These are phyloP conservation scores for Filosporella fistucella DNA, from an alignment of 495 filamentous ascomycete genomes.

Conservation along the genomic window DNA sequence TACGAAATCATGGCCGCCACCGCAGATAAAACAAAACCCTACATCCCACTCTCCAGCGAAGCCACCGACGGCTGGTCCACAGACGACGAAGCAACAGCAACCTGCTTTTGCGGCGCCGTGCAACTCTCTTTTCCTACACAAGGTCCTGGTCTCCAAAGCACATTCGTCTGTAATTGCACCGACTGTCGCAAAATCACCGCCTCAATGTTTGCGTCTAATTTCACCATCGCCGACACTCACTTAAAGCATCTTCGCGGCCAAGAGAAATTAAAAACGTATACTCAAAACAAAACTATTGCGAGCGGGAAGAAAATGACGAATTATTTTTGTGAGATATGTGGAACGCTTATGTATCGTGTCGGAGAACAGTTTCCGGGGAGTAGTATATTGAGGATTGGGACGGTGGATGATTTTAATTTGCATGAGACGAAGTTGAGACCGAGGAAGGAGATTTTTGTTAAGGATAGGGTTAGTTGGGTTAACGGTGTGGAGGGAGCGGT, in stretches of 20 bases:
- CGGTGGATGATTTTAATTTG: constrained; percentile 48
- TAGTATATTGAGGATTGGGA: constrained; percentile 46
- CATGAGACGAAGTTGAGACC: constrained; percentile 47
- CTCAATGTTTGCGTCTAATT: constrained; percentile 55
- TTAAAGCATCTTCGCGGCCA: constrained; percentile 42
- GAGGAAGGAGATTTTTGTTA: constrained; percentile 36
- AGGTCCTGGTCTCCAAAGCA: constrained; percentile 38
- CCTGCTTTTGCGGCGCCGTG: constrained; percentile 51
- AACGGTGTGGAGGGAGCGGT: constrained; percentile 1
- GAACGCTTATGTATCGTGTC: constrained; percentile 48
- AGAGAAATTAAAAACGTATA: constrained; percentile 35
- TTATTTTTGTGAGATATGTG: constrained; percentile 49
- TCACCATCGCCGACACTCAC: constrained; percentile 37
- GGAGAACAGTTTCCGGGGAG: constrained; percentile 27
- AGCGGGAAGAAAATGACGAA: constrained; percentile 47
- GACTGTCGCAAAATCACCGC: constrained; percentile 57
- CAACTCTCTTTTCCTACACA: constrained; percentile 43
- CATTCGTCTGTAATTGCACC: constrained; percentile 52
- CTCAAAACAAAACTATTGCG: constrained; percentile 34
- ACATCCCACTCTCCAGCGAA: constrained; percentile 8
- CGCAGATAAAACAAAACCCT: constrained; percentile 25
- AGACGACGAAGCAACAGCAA: constrained; percentile 46
- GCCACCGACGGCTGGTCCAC: constrained; percentile 33
- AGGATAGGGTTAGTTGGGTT: constrained; percentile 41
- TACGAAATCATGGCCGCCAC: constrained; percentile 11